Base-by-base conservation (phyloP, 2,329 filamentous ascomycete genomes). In the Nigrograna mackinnonii region DNA sequence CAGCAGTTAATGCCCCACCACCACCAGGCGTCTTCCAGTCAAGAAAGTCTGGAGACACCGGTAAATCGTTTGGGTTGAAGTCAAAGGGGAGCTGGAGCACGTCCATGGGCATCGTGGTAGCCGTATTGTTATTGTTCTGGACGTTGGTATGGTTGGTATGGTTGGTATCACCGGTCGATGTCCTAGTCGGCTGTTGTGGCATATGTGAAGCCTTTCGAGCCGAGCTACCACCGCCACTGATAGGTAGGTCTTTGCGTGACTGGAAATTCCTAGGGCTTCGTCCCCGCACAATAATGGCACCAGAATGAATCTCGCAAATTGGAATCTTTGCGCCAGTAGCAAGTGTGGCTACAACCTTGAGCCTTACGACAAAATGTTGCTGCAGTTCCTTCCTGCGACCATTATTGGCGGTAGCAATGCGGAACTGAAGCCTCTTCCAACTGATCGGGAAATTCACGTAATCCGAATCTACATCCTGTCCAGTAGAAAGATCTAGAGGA, bases 331-430 rank as follows among this genome's bases (percentile, higher is more conserved):
- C 79, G n/a, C 90, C 90, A 47, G 89, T 94, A 1, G 89, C 81
- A 37, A 97, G 73, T 0, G 89, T 94, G 13, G 86, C 91, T 50
- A 91, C 77, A 7, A 96, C 85, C 68, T 92, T 95, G 38, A 97
- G 75, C 50, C 91, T 86, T 44, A 97, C 79, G 9, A 95, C 85
- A 68, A 97, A 97, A 71, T 97, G 92, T 64, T 97, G 92, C 65
- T 97, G 92, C 34, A 97, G 79, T 67, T 97, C 92, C 73, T 96
- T 95, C 49, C 92, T 80, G 46, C 92, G 84, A 9, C 92, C 92
- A 65, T 97, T 97, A 72, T 97, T 97, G 43, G 92, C 92, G 6
- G 92, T 97, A 14, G 92, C 92, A 66, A 92, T 95, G 57, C 92
- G 81, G 64, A 97, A 97, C 60, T 97, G 92, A 48, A 97, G 73